phyloP scores from a whole-genome alignment of 495 filamentous ascomycete species.

The Penicillium steckii region DNA sequence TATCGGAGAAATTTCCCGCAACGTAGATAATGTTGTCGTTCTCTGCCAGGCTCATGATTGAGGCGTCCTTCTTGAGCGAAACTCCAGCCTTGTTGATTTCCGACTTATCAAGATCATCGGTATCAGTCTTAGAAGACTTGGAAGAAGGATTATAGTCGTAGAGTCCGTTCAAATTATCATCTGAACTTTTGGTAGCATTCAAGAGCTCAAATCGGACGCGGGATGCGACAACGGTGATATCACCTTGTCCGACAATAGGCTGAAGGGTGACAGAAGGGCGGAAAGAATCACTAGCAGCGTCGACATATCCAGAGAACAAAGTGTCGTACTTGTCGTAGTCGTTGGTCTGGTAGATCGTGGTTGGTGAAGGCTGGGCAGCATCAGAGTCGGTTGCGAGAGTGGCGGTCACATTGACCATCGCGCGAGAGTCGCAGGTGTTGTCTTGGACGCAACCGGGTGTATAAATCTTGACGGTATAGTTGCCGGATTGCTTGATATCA shows the following conservation, averaged over 20 bases:
- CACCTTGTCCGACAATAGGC: slow-evolving; percentile 62
- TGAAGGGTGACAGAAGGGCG: slow-evolving; percentile 77
- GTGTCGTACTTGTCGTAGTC: slow-evolving; percentile 91
- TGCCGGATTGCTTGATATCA: slow-evolving; percentile 83
- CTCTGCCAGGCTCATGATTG: slow-evolving; percentile 60
- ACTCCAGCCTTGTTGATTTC: slow-evolving; percentile 71
- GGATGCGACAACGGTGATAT: slow-evolving; percentile 81
- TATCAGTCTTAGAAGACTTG: slow-evolving; percentile 35
- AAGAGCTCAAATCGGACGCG: slow-evolving; percentile 74
- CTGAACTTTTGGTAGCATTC: slow-evolving; percentile 47
- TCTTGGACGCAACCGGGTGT: slow-evolving; percentile 89
- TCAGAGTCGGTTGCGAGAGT: slow-evolving; percentile 55
- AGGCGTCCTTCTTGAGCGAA: slow-evolving; percentile 61
- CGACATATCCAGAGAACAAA: slow-evolving; percentile 80
- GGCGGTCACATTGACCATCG: slow-evolving; percentile 76
- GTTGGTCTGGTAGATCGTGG: slow-evolving; percentile 80
- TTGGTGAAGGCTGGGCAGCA: slow-evolving; percentile 36
- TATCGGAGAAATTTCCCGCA: slow-evolving; percentile 79
- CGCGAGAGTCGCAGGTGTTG: slow-evolving; percentile 69
- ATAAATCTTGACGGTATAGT: slow-evolving; percentile 83
- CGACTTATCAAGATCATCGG: slow-evolving; percentile 67
- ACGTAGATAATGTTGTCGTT: slow-evolving; percentile 65
- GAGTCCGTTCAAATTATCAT: slow-evolving; percentile 81
- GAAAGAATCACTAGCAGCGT: slow-evolving; percentile 71
- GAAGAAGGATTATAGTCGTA: slow-evolving; percentile 82